A percentile compares a stretch with the other conserved stretches of the same genome.
phyloP scores from a whole-genome alignment of 306 rosid genomes.

The Inga leiocalycina region DNA sequence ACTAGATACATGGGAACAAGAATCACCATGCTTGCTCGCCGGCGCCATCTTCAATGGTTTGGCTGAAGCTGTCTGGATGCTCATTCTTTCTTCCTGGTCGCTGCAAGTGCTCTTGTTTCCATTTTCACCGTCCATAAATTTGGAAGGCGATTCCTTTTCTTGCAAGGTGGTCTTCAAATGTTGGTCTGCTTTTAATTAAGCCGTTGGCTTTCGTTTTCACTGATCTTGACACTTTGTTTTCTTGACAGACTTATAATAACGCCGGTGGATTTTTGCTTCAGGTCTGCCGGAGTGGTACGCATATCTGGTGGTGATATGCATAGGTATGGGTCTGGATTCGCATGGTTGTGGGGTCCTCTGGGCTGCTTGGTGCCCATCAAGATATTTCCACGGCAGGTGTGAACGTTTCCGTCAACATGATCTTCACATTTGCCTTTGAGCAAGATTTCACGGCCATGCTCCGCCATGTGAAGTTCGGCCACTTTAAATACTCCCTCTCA shows the following conservation, averaged over 20 bases:
- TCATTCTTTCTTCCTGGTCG: no score
- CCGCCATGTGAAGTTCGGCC: neutral
- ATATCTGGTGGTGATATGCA: constrained; percentile 21
- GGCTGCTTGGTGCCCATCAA: neutral
- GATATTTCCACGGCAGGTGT: neutral
- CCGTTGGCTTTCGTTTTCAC: no score
- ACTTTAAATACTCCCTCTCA: neutral
- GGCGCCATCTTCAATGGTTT: no score
- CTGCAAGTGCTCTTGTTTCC: neutral
- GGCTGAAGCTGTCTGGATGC: no score
- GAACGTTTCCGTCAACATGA: neutral
- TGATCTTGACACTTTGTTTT: no score
- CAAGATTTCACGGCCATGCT: neutral
- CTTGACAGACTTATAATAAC: no score
- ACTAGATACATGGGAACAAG: no score
- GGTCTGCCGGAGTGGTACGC: neutral
- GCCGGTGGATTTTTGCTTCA: no score
- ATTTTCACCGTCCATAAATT: neutral
- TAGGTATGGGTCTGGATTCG: neutral
- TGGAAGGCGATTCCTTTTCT: neutral
- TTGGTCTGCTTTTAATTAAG: neutral
- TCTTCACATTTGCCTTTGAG: neutral
- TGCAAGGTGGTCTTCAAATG: neutral
- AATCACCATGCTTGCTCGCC: no score
- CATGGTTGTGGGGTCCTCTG: neutral